Evolutionary conservation across 176 grass and related monocot species (phyloP), one percentile per base, ranked within the genome.

Genomic region (Oryza meyeriana): DNA sequence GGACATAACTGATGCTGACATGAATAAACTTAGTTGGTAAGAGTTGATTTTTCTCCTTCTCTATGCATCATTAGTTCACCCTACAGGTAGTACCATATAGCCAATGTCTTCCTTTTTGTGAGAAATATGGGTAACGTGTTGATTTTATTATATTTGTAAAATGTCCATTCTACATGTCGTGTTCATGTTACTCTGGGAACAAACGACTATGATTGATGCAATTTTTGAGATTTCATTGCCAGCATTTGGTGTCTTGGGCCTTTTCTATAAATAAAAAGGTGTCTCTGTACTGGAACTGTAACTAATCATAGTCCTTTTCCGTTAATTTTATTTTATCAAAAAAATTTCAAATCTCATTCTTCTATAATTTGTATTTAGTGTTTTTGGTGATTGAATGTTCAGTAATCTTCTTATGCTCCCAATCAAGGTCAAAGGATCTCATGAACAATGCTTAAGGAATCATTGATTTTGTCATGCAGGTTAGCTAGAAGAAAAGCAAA

Each of bases 21-120:
- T 98, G 90, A 91, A 90, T 72, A 98, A 95, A 75, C 89, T 93
- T 41, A 92, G 80, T 78, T 90, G 79, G 93, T 91, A 90, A 90
- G 85, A 76, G 32, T 59, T 86, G 28, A 55, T 69, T 17, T 39
- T 65, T 57, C 45, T 8, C 27, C 38, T 79, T 72, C 66, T 47
- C 12, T 24, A 28, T 72, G 40, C 57, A 32, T 6, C 13, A 58
- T 66, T 30, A 39, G 12, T 57, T 64, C 35, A 17, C 80, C 30
- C 22, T 57, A 32, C 12, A 22, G 57, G 6, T 66, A 34, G 31
- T 72, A 72, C 61, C 14, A 40, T 81, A 26, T 63, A 71, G 13
- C 8, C 33, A 75, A 1, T 4, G 2, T 59, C 8, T 59, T 59
- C 13, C 55, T 59, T 59, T 59, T 59, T 55, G 6, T 1, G 6